Base-by-base conservation (phyloP, 345 rosid genomes). In the Hevea brasiliensis region DNA sequence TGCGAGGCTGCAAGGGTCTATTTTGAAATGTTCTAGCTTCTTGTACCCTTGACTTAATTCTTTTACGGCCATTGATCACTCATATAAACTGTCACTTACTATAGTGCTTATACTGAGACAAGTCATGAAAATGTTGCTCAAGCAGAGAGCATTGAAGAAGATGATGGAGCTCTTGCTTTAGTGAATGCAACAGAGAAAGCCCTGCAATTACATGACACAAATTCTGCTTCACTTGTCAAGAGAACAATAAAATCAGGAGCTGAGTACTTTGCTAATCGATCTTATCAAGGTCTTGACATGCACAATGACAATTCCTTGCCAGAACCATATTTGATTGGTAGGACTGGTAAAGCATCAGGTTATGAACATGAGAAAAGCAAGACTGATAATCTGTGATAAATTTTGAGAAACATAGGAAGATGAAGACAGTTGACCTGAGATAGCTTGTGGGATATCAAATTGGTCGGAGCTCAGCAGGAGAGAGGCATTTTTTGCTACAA, bases 231-330 rank as follows among this genome's bases (percentile, higher is more conserved):
- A 23, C 77, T 89, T 3, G 40, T 71, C 81, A 92, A 83, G 83
- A 88, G 86, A 77, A 81, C 73, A 0, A 86, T 85, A 18, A 92
- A 81, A 81, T 89, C 99, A n/a, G 97, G 96, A 73, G 89, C 94
- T 0, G 96, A 95, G 72, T 91, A 80, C 81, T 91, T 87, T 6
- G 57, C 88, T n/a, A 68, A 79, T 47, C 83, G 92, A 72, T 82
- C 89, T 50, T 95, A 88, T 79, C 99, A 84, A 0, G 98, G 97
- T 44, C 91, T 95, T 55, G 97, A 90, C 58, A 68, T 85, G 66
- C 80, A 80, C 53, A 55, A 74, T 57, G 78, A 83, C 40, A 80
- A 82, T 53, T 80, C 93, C 58, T 41, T 18, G 1, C 88, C 92
- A 0, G 94, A 88, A 86, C 80, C 87, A 3, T 88, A 71, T 68